Conservation (phyloP, 106 monocot genomes). For the Chionographis japonica region DNA sequence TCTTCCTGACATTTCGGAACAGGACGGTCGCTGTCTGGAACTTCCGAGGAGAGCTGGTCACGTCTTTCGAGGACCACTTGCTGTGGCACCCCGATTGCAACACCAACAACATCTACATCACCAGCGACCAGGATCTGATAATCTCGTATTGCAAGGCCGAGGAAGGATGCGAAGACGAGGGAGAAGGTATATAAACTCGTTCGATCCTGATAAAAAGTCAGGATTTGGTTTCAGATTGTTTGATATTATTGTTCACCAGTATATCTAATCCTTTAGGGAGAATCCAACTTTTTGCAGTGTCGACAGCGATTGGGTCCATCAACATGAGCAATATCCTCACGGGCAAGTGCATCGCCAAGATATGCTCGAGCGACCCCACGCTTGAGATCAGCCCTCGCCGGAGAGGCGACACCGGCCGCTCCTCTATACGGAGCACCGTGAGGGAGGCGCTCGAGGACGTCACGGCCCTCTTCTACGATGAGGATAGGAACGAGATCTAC, state of each 20-base stretch:
- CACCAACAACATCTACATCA: constrained; percentile 90
- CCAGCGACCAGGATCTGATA: constrained; percentile 89
- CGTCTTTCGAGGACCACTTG: constrained; percentile 80
- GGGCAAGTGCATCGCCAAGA: constrained; percentile 69
- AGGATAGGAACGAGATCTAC: constrained; percentile 64
- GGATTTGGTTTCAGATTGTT: neutral
- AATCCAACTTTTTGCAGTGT: constrained; percentile 12
- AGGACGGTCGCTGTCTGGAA: constrained; percentile 83
- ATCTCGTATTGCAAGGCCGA: constrained; percentile 88
- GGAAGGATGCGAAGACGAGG: constrained; percentile 52
- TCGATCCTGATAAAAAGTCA: neutral
- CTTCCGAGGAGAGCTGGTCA: constrained; percentile 71
- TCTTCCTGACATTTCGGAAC: constrained; percentile 75
- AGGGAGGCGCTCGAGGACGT: constrained; percentile 67
- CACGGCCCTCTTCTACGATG: constrained; percentile 67
- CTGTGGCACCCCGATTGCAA: constrained; percentile 92
- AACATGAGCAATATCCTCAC: constrained; percentile 66
- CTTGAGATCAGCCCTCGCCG: constrained; percentile 26
- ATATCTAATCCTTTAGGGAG: neutral
- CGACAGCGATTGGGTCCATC: constrained; percentile 43
- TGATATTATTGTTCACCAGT: too few relatives aligned
- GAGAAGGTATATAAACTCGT: constrained; percentile 15
- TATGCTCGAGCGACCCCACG: constrained; percentile 44
- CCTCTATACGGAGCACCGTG: constrained; percentile 44
- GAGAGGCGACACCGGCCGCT: constrained; percentile 22